Base-by-base conservation (phyloP, 495 filamentous ascomycete species). In the Penicillium salamii region DNA sequence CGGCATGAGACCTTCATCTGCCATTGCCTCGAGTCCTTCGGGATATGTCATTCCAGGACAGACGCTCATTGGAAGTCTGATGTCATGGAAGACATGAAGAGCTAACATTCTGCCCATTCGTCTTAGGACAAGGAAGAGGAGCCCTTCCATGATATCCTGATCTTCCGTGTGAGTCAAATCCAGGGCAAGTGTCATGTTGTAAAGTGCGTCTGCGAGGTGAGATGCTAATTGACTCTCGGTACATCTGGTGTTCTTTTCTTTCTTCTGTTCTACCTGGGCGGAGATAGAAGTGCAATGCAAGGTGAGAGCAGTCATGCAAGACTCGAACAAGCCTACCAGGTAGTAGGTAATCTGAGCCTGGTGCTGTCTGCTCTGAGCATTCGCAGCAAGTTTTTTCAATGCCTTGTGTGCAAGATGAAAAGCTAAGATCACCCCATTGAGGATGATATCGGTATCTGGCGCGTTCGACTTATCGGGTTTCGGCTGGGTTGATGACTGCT, bases 291-390 rank as follows among this genome's bases (percentile, higher is more conserved):
- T 59, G 45, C 71, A 71, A 40, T 63, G 37, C 6, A 56, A 50
- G 14, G 61, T 51, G 3, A 78, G 51, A 24, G 55, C 52, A 9
- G 61, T 49, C 51, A 78, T 55, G 5, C 54, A 59, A 14, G 65
- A 63, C 28, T 73, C 65, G 44, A 72, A 77, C 12, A 78, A 57
- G 21, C 53, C 58, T 11, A 71, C 69, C 7, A 78, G 46, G 23
- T 67, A 64, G 55, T 76, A 78, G 1, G 49, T 56, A 20, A 77
- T 23, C 9, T 69, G 62, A 1, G 52, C 55, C 11, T 49, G 50
- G 18, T 54, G 53, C n/a, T 49, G 42, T 6, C 17, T 39, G 0
- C 49, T 54, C 17, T 56, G 33, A 5, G 58, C 52, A 1, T 52
- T 55, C 5, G 24, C 38, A 3, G 62, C 47, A 0, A 77, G 31